These are phyloP conservation scores for Umbelopsis sp. DNA, from an alignment of 192 early-diverging fungal species.

Conservation along the genomic window DNA sequence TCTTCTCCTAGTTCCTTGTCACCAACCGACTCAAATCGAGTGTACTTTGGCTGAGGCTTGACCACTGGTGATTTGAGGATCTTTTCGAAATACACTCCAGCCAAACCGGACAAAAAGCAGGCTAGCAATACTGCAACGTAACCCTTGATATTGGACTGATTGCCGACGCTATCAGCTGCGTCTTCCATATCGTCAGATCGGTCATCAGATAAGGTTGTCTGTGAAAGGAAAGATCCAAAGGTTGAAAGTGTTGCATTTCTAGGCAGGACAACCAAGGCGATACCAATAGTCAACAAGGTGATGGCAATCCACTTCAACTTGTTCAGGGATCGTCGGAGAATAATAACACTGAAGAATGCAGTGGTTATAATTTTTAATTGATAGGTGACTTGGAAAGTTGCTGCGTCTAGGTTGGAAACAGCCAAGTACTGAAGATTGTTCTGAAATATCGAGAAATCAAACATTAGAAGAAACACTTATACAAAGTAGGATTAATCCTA, in stretches of 20 bases:
- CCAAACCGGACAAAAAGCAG: conserved; percentile 89
- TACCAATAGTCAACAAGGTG: conserved; percentile 79
- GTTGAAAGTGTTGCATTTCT: conserved; percentile 19
- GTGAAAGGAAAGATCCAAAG: conserved; percentile 22
- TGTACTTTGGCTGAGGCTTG: conserved; percentile 19
- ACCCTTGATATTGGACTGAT: conserved; percentile 36
- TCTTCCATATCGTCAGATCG: conserved; percentile 14
- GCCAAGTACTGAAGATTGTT: conserved; percentile 98
- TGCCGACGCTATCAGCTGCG: conserved; percentile 19
- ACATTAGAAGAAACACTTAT: background rate
- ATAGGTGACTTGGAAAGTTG: conserved; percentile 98
- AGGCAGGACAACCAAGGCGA: conserved; percentile 73
- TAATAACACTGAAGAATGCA: conserved; percentile 88
- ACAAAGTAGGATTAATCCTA: too few relatives aligned
- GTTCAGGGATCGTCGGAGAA: conserved; percentile 73
- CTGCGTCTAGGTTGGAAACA: conserved; percentile 84
- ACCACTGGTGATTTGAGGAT: conserved; percentile 78
- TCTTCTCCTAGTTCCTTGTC: conserved; percentile 8
- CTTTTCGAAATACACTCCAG: conserved; percentile 99
- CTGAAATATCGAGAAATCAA: conserved; percentile 9
- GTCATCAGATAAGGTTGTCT: conserved; percentile 5
- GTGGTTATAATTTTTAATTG: conserved; percentile 98
- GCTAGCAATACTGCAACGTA: conserved; percentile 77
- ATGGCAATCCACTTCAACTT: conserved; percentile 84
- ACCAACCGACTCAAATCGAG: conserved; percentile 16